A percentile compares a stretch with the other conserved stretches of the same genome.
Evolutionary conservation across 2,329 filamentous ascomycete genomes (phyloP).

Genomic region (Colletotrichum siamense): DNA sequence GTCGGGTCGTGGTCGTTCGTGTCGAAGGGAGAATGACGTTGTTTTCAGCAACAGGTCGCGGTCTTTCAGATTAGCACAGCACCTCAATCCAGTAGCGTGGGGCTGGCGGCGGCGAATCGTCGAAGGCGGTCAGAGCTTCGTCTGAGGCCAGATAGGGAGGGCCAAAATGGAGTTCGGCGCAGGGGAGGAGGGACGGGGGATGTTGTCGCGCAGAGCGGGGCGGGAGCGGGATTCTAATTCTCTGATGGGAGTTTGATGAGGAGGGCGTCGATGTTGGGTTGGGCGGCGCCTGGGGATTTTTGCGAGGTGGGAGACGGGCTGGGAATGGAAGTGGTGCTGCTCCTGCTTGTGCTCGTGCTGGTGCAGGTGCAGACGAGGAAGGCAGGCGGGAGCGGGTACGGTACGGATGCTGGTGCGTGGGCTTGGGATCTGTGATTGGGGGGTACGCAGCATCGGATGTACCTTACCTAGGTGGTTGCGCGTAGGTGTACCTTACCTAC

Average conservation of each 20-base stretch:
- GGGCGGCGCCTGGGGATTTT: conserved; percentile 16
- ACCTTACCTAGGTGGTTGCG: neutral
- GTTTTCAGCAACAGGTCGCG: conserved; percentile 20
- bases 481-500: neutral
- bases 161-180: neutral
- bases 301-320: conserved; percentile 1
- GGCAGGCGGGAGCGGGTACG: neutral
- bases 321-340: conserved; percentile 2
- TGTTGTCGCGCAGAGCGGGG: conserved; percentile 7
- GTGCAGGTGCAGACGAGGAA: neutral
- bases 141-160: conserved; percentile 8
- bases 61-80: conserved; percentile 20
- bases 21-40: conserved; percentile 19
- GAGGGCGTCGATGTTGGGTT: conserved; percentile 13
- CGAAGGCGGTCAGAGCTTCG: conserved; percentile 22
- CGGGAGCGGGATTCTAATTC: conserved; percentile 12
- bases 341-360: neutral
- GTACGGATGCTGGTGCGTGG: neutral
- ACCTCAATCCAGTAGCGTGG: conserved; percentile 20
- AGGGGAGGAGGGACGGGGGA: neutral
- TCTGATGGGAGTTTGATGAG: conserved; percentile 2
- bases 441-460: neutral
- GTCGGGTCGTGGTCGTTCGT: neutral
- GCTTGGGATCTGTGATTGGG: neutral
- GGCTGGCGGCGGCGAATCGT: conserved; percentile 22